Percentiles rank a stretch among this genome's conserved stretches.
These are phyloP conservation scores for Chytriomyces sp. DNA, from an alignment of 192 early-diverging fungal species.

Conservation along the genomic window DNA sequence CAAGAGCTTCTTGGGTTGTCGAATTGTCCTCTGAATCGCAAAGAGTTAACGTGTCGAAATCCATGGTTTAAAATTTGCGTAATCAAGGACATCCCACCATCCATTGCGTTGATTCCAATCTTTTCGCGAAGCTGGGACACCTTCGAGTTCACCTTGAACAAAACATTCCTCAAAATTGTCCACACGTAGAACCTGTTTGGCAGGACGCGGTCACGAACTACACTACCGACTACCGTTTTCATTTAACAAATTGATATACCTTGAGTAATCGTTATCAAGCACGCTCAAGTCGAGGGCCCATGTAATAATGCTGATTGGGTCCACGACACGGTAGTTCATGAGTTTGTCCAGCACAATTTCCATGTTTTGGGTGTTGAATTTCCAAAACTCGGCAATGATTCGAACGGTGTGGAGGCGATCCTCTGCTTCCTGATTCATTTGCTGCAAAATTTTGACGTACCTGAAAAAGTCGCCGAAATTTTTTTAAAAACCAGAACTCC, in stretches of 20 bases:
- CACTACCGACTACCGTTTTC: too few species aligned
- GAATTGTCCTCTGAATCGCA: constrained; percentile 48
- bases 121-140: constrained; percentile 71
- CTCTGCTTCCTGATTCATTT: constrained; percentile 64
- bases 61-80: constrained; percentile 29
- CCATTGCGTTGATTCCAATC: constrained; percentile 44
- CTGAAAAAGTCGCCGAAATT: constrained; percentile 37
- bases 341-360: constrained; percentile 94
- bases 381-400: constrained; percentile 87
- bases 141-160: constrained; percentile 85
- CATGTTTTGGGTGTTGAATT: constrained; percentile 84
- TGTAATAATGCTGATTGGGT: constrained; percentile 77
- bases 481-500: not conserved
- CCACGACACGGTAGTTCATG: constrained; percentile 92
- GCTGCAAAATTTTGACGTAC: constrained; percentile 68
- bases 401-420: constrained; percentile 75
- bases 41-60: too few species aligned
- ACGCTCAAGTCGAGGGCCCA: constrained; percentile 67
- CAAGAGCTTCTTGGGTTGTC: constrained; percentile 68
- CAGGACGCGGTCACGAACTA: not conserved
- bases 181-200: constrained; percentile 69
- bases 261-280: constrained; percentile 37
- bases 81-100: not conserved
- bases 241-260: too few species aligned
- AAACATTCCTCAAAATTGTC: constrained; percentile 84